Conservation (phyloP, 805 yeast genomes). For the Priceomyces fermenticarens region DNA sequence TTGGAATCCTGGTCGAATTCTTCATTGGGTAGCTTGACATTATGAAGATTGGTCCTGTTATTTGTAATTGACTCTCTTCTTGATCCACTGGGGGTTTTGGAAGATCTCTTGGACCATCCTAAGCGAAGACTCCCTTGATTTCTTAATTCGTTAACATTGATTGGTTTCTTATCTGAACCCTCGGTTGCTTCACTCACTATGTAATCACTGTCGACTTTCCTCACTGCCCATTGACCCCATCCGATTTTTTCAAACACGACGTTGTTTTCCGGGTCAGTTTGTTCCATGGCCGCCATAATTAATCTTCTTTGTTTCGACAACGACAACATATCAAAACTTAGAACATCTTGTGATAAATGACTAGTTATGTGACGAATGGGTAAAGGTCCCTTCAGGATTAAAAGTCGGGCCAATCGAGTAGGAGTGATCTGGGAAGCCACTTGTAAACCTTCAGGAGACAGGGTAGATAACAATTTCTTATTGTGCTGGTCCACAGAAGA, state of each 20-base stretch:
- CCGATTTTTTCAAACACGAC: constrained; percentile 89
- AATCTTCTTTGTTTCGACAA: constrained; percentile 86
- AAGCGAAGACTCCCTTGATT: constrained; percentile 31
- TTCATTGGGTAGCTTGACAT: constrained; percentile 44
- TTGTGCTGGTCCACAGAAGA: constrained; percentile 2
- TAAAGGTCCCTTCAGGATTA: constrained; percentile 75
- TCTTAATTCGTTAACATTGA: constrained; percentile 31
- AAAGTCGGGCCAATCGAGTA: constrained; percentile 64
- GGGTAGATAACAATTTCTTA: constrained; percentile 53
- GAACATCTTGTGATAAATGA: constrained; percentile 69
- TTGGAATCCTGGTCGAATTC: constrained; percentile 15
- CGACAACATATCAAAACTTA: constrained; percentile 75
- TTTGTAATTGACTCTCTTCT: constrained; percentile 55
- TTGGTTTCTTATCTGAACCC: constrained; percentile 18
- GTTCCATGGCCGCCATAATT: constrained; percentile 85
- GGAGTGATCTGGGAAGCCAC: constrained; percentile 87
- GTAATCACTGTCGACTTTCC: constrained; percentile 45
- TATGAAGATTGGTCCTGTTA: constrained; percentile 42
- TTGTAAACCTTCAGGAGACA: constrained; percentile 83
- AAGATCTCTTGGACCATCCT: constrained; percentile 40
- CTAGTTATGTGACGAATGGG: constrained; percentile 88
- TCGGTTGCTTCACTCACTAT: constrained; percentile 47
- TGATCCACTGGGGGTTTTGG: constrained; percentile 4
- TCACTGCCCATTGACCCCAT: constrained; percentile 97
- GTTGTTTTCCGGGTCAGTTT: constrained; percentile 56